phyloP scores from a whole-genome alignment of 2,329 filamentous ascomycete species.

The Diaporthe humulicola region DNA sequence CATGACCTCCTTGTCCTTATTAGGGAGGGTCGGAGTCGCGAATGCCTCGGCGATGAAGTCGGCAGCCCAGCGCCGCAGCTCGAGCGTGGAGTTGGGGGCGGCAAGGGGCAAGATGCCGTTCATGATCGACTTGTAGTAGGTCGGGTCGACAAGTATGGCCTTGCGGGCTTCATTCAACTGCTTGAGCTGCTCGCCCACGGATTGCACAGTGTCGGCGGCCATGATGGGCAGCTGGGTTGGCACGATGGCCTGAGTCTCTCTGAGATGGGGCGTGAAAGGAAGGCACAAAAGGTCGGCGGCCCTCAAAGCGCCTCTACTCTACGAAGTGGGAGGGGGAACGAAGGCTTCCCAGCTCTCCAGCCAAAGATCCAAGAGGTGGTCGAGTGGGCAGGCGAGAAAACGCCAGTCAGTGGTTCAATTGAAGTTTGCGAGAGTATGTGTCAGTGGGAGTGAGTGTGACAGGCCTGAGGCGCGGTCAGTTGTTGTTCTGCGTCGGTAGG shows the following conservation, averaged over 20 bases:
- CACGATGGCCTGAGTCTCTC: conserved; percentile 2
- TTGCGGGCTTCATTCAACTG: conserved; percentile 93
- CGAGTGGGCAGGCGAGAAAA: neutral
- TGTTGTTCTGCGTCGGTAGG: neutral
- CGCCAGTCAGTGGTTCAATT: conserved; percentile 18
- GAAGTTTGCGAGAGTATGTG: neutral
- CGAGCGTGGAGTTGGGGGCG: conserved; percentile 78
- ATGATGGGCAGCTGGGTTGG: conserved; percentile 54
- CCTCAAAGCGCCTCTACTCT: conserved; percentile 39
- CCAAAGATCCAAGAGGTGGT: conserved; percentile 2
- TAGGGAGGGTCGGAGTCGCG: conserved; percentile 85
- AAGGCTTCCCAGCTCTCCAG: conserved; percentile 3
- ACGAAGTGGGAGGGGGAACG: conserved; percentile 23
- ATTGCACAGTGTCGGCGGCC: conserved; percentile 62
- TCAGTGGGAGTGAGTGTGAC: neutral
- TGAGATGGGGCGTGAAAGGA: neutral
- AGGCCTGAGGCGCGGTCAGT: conserved; percentile 16
- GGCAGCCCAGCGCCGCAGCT: conserved; percentile 94
- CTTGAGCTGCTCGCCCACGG: conserved; percentile 81
- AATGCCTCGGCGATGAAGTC: conserved; percentile 98
- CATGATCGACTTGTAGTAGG: conserved; percentile 92
- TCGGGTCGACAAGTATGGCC: conserved; percentile 87
- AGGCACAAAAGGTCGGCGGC: conserved; percentile 30
- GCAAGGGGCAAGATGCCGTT: conserved; percentile 94
- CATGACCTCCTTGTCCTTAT: conserved; percentile 84